phyloP scores from a whole-genome alignment of 164 flowering plant species.

The Warburgia ugandensis region DNA sequence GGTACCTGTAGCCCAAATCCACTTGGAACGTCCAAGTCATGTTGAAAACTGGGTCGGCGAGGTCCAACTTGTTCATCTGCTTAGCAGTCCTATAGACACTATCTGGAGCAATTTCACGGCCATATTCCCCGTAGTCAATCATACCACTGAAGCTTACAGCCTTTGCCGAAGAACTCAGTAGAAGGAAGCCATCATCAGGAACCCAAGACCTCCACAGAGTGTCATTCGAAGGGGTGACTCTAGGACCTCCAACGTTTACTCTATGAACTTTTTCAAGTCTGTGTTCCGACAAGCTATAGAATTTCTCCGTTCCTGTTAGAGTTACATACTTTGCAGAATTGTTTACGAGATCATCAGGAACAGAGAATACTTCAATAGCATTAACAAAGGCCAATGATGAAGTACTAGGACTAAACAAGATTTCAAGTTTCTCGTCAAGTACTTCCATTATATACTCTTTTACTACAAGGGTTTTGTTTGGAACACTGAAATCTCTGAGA shows the following conservation, averaged over 20 bases:
- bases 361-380: slow-evolving; percentile 78
- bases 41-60: slow-evolving; percentile 32
- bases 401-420: slow-evolving; percentile 36
- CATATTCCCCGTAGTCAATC: slow-evolving; percentile 47
- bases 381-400: slow-evolving; percentile 56
- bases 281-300: slow-evolving; percentile 25
- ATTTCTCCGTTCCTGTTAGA: slow-evolving; percentile 20
- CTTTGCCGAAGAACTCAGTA: slow-evolving; percentile 43
- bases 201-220: slow-evolving; percentile 80
- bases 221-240: slow-evolving; percentile 60
- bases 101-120: slow-evolving; percentile 60
- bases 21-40: slow-evolving; percentile 56
- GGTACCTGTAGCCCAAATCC: slow-evolving; percentile 18
- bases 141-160: slow-evolving; percentile 3
- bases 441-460: slow-evolving; percentile 50
- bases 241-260: slow-evolving; percentile 71
- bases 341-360: slow-evolving; percentile 43
- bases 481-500: slow-evolving; percentile 10
- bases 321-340: slow-evolving; percentile 28
- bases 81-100: slow-evolving; percentile 77
- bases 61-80: slow-evolving; percentile 49
- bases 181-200: slow-evolving; percentile 57
- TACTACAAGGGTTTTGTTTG: slow-evolving; percentile 12
- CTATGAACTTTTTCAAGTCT: slow-evolving; percentile 52
- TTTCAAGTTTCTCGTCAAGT: slow-evolving; percentile 24